These are phyloP conservation scores for Plantago ovata DNA, from an alignment of 257 asterid genomes.

Conservation along the genomic window DNA sequence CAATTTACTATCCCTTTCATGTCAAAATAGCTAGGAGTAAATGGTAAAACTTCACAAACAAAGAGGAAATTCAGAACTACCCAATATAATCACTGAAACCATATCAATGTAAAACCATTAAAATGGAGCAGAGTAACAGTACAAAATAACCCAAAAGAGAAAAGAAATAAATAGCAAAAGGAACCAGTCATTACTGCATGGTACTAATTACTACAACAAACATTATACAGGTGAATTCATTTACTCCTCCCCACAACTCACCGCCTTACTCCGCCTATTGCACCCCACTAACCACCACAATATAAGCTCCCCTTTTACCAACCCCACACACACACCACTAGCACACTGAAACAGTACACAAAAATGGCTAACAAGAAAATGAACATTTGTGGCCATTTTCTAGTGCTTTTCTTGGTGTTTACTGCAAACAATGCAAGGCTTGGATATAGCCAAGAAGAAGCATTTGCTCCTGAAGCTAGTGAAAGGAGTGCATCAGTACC, in stretches of 20 bases:
- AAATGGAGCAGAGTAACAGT: neutral
- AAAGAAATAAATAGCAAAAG: neutral
- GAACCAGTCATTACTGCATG: neutral
- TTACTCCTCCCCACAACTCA: conserved; percentile 27
- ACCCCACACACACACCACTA: neutral
- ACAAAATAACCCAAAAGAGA: neutral
- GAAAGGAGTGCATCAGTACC: conserved; percentile 39
- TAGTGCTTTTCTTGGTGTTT: conserved; percentile 24
- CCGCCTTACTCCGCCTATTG: conserved; percentile 29
- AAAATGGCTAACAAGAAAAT: conserved; percentile 9
- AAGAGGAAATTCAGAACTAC: neutral
- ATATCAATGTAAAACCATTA: neutral
- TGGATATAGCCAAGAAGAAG: conserved; percentile 30
- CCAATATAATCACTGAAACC: neutral
- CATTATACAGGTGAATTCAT: conserved; percentile 26
- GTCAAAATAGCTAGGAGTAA: neutral
- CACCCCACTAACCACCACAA: conserved; percentile 16
- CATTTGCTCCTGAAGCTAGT: conserved; percentile 17
- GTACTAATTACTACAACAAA: conserved; percentile 19
- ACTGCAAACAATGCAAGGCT: conserved; percentile 15
- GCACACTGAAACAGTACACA: neutral
- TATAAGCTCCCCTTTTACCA: neutral
- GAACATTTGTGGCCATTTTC: conserved; percentile 11
- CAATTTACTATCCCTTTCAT: neutral
- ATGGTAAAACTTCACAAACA: neutral